A percentile compares a stretch with the other conserved stretches of the same genome.
These are phyloP conservation scores for Hanseniaspora taiwanica DNA, from an alignment of 805 yeast genomes.

Conservation along the genomic window DNA sequence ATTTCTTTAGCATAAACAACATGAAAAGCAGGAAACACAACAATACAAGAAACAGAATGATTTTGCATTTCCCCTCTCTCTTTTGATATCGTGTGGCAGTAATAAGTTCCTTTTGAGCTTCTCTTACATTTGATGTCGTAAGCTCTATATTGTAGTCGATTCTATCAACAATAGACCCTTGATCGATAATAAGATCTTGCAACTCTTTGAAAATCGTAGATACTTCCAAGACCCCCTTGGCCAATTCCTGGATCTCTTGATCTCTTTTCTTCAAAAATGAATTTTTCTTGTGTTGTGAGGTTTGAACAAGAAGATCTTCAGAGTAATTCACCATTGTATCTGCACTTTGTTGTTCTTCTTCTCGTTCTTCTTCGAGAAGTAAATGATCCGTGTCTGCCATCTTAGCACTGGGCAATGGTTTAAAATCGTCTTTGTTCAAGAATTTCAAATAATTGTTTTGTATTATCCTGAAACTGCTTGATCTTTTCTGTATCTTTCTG, in stretches of 20 bases:
- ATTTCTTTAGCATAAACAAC: slow-evolving; percentile 57
- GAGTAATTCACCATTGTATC: too few relatives aligned
- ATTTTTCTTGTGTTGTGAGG: slow-evolving; percentile 14
- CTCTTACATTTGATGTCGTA: slow-evolving; percentile 62
- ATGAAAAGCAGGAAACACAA: slow-evolving; percentile 61
- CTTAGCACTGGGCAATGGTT: slow-evolving; percentile 23
- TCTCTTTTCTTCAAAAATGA: slow-evolving; percentile 47
- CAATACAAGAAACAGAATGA: slow-evolving; percentile 60
- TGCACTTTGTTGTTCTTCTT: slow-evolving; percentile 25
- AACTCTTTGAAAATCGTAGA: slow-evolving; percentile 87
- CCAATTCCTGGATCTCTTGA: slow-evolving; percentile 76
- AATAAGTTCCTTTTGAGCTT: slow-evolving; percentile 64
- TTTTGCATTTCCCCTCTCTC: slow-evolving; percentile 80
- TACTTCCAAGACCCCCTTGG: slow-evolving; percentile 88
- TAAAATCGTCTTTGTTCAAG: slow-evolving; percentile 67
- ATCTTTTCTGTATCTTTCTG: slow-evolving; percentile 62
- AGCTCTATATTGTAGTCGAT: slow-evolving; percentile 84
- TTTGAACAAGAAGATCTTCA: too few relatives aligned
- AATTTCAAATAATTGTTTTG: slow-evolving; percentile 84
- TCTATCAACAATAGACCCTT: slow-evolving; percentile 86
- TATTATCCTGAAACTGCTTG: slow-evolving; percentile 68
- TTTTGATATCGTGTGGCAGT: slow-evolving; percentile 75
- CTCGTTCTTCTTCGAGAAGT: slow-evolving; percentile 22
- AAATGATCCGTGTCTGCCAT: slow-evolving; percentile 12
- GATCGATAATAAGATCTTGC: slow-evolving; percentile 86